Evolutionary conservation across 1,284 basidiomycete genomes (phyloP).

Genomic region (Malassezia restricta): DNA sequence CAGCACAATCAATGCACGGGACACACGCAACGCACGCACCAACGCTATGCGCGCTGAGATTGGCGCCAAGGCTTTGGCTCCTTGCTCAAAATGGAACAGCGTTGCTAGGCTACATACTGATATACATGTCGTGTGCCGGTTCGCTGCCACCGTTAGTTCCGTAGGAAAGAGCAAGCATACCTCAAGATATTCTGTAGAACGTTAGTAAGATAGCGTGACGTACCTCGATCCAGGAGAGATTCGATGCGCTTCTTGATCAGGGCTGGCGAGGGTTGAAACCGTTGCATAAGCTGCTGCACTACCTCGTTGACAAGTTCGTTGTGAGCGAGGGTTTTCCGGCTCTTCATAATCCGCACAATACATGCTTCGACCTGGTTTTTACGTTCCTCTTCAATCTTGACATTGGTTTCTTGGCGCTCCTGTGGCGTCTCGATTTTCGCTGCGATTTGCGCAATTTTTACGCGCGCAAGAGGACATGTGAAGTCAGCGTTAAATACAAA

Average conservation of each 20-base stretch:
- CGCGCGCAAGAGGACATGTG: conserved; percentile 65
- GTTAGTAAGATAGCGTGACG: background rate
- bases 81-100: background rate
- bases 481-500: conserved; percentile 85
- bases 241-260: conserved; percentile 91
- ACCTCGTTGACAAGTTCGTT: conserved; percentile 84
- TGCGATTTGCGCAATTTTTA: conserved; percentile 86
- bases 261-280: conserved; percentile 74
- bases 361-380: conserved; percentile 75
- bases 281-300: conserved; percentile 65
- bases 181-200: conserved; percentile 31
- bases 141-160: conserved; percentile 7
- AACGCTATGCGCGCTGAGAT: no score
- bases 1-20: background rate
- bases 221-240: conserved; percentile 64
- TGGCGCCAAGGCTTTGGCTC: background rate
- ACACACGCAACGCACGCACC: background rate
- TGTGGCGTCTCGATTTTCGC: conserved; percentile 71
- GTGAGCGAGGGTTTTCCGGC: conserved; percentile 75
- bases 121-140: conserved; percentile 26
- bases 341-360: conserved; percentile 96
- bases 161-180: conserved; percentile 3
- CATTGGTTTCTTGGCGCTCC: conserved; percentile 80
- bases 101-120: conserved; percentile 32
- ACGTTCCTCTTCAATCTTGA: conserved; percentile 82